Evolutionary conservation across 805 yeast genomes (phyloP).

Genomic region (Lachancea mirantina): DNA sequence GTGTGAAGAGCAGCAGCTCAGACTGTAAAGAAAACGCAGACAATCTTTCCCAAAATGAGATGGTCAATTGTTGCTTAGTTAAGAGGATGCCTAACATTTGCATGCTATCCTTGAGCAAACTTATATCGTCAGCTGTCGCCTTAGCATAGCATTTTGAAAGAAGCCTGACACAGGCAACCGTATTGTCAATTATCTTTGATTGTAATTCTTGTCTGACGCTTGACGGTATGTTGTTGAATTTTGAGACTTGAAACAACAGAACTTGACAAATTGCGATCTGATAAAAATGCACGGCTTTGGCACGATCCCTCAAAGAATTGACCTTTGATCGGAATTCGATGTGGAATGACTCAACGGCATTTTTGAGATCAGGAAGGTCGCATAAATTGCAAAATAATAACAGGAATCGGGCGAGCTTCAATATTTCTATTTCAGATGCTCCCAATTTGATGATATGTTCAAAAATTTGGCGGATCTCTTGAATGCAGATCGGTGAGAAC

Average conservation of each 20-base stretch:
- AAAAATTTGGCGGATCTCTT: constrained; percentile 13
- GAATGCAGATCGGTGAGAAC: constrained; percentile 6
- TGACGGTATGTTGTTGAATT: constrained; percentile 16
- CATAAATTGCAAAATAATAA: constrained; percentile 17
- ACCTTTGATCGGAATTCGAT: constrained; percentile 23
- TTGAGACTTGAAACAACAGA: constrained; percentile 21
- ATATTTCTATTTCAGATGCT: constrained; percentile 22
- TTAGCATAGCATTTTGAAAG: constrained; percentile 16
- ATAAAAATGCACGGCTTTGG: constrained; percentile 30
- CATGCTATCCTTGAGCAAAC: constrained; percentile 15
- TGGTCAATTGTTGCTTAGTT: constrained; percentile 6
- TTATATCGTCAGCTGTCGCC: constrained; percentile 4
- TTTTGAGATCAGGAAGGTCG: constrained; percentile 15
- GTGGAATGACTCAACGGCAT: constrained; percentile 21
- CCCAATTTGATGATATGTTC: constrained; percentile 20
- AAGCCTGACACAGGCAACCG: constrained; percentile 22
- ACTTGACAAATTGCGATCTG: constrained; percentile 26
- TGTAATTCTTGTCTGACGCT: constrained; percentile 12
- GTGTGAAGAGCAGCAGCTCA: constrained; percentile 12
- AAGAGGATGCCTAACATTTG: constrained; percentile 17
- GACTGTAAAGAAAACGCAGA: constrained; percentile 13
- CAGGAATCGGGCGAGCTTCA: constrained; percentile 11
- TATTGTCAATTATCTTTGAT: constrained; percentile 19
- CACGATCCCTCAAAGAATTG: constrained; percentile 14
- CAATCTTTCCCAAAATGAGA: constrained; percentile 19